phyloP scores from a whole-genome alignment of 2,329 filamentous ascomycete species.

The Penicillium occitanis region DNA sequence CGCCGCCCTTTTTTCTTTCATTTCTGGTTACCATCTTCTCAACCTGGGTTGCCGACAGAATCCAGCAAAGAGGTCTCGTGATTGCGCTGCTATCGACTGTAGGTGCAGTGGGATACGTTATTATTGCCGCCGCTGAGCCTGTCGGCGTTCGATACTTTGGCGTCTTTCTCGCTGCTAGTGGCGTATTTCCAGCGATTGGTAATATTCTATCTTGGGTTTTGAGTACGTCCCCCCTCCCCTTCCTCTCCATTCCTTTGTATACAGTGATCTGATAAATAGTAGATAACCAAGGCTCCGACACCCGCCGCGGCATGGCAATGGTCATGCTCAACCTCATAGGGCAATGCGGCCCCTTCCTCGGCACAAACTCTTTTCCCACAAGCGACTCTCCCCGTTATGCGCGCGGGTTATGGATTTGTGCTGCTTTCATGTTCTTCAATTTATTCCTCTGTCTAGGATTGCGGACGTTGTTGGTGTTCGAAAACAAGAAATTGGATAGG shows the following conservation, averaged over 20 bases:
- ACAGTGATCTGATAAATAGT: background rate
- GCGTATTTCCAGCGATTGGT: conserved; percentile 66
- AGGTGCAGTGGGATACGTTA: conserved; percentile 63
- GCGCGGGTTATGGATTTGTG: conserved; percentile 61
- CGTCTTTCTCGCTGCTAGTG: conserved; percentile 57
- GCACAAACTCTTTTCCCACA: conserved; percentile 62
- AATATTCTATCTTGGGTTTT: conserved; percentile 71
- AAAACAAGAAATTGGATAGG: conserved; percentile 61
- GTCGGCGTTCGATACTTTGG: conserved; percentile 54
- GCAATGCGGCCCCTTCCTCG: conserved; percentile 63
- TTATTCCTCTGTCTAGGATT: conserved; percentile 55
- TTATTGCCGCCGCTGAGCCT: conserved; percentile 59
- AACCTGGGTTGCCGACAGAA: conserved; percentile 65
- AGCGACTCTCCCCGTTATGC: conserved; percentile 49
- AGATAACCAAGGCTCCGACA: conserved; percentile 69
- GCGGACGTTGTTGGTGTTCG: conserved; percentile 55
- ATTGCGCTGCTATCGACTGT: conserved; percentile 58
- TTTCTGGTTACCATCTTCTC: conserved; percentile 63
- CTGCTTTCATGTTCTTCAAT: conserved; percentile 62
- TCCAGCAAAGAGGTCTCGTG: conserved; percentile 62
- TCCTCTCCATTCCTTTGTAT: background rate
- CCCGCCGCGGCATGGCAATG: conserved; percentile 64
- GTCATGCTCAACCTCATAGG: conserved; percentile 68
- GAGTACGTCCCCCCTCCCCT: conserved; percentile 34
- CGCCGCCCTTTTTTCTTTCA: conserved; percentile 68